Percentiles rank a stretch among this genome's conserved stretches.
phyloP scores from a whole-genome alignment of 345 rosid genomes.

The Trapa bicornis region DNA sequence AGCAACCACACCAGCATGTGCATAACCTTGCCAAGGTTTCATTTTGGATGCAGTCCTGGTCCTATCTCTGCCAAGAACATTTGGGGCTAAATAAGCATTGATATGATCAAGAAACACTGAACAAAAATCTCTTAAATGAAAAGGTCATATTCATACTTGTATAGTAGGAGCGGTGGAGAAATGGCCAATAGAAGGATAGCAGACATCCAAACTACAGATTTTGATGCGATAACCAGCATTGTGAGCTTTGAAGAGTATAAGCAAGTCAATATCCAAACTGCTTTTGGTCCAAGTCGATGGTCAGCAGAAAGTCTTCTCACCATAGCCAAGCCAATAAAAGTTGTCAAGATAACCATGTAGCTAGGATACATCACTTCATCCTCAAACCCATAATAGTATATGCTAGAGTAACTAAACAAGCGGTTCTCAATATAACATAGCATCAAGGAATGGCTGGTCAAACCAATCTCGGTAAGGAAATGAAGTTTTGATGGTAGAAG shows the following conservation, averaged over 20 bases:
- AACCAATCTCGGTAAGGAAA: conserved; percentile 67
- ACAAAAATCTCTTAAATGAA: neutral
- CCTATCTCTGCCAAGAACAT: conserved; percentile 55
- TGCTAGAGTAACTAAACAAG: conserved; percentile 76
- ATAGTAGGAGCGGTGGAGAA: conserved; percentile 86
- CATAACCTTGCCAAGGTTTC: conserved; percentile 98
- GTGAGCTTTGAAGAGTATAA: conserved; percentile 84
- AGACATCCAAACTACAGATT: conserved; percentile 76
- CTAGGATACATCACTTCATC: conserved; percentile 98
- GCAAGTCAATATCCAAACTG: conserved; percentile 88
- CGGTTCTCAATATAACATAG: conserved; percentile 81
- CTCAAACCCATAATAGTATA: conserved; percentile 80
- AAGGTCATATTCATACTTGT: conserved; percentile 39
- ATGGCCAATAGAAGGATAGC: conserved; percentile 74
- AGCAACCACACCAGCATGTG: conserved; percentile 70
- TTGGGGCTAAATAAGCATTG: neutral
- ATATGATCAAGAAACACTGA: neutral
- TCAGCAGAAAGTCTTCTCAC: conserved; percentile 69
- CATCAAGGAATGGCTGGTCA: conserved; percentile 65
- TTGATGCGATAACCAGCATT: conserved; percentile 79
- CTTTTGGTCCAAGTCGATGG: conserved; percentile 64
- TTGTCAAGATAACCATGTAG: conserved; percentile 89
- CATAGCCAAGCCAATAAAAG: conserved; percentile 69
- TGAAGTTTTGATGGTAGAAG: conserved; percentile 70
- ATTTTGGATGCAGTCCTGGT: conserved; percentile 70